phyloP scores from a whole-genome alignment of 352 stramenopile genomes.

The Pythium chondricola region DNA sequence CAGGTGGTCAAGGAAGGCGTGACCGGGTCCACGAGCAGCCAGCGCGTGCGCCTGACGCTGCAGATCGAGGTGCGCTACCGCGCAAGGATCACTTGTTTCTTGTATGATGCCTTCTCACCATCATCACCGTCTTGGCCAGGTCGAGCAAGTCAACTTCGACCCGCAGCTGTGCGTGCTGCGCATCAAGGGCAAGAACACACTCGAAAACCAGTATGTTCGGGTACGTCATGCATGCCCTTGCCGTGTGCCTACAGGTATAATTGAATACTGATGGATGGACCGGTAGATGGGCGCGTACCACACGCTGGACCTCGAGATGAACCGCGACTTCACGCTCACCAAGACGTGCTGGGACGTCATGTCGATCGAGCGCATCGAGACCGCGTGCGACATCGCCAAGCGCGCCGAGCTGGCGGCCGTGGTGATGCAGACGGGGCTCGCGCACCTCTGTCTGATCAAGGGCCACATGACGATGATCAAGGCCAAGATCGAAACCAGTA shows the following conservation, averaged over 20 bases:
- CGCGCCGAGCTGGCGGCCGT: constrained; percentile 94
- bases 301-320: constrained; percentile 95
- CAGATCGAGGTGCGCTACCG: constrained; percentile 87
- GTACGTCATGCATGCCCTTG: too few species aligned
- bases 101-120: too few species aligned
- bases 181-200: constrained; percentile 92
- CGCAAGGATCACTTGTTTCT: constrained; percentile 4
- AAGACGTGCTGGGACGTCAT: constrained; percentile 98
- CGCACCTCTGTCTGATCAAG: constrained; percentile 97
- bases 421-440: constrained; percentile 94
- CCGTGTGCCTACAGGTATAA: too few species aligned
- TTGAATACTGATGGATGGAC: constrained; percentile 1
- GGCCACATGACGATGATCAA: constrained; percentile 94
- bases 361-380: constrained; percentile 94
- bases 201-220: constrained; percentile 94
- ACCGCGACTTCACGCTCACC: constrained; percentile 94
- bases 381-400: constrained; percentile 91
- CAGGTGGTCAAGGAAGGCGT: constrained; percentile 93
- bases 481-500: constrained; percentile 93
- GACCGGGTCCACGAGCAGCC: constrained; percentile 93
- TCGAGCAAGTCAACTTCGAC: constrained; percentile 97
- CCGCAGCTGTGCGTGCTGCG: constrained; percentile 88
- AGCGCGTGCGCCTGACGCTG: constrained; percentile 93
- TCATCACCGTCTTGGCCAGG: too few species aligned
- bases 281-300: constrained; percentile 94